These are phyloP conservation scores for Rosa chinensis DNA, from an alignment of 306 rosid genomes.

Conservation along the genomic window DNA sequence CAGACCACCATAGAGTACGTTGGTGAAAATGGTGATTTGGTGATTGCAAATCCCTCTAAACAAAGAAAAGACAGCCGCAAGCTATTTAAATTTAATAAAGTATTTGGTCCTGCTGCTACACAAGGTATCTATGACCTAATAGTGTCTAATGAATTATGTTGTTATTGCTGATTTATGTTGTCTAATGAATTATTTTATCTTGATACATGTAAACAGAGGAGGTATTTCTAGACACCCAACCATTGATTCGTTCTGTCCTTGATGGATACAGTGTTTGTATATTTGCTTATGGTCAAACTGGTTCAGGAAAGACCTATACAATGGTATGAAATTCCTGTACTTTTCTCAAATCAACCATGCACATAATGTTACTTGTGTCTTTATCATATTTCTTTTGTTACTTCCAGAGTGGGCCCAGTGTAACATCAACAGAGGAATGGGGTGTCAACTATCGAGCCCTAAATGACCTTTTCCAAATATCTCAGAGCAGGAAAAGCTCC, in stretches of 20 bases:
- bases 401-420: constrained; percentile 78
- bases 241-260: constrained; percentile 87
- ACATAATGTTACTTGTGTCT: background rate
- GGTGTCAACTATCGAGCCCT: constrained; percentile 95
- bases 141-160: constrained; percentile 15
- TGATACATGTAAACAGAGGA: constrained; percentile 56
- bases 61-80: constrained; percentile 83
- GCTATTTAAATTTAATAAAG: constrained; percentile 88
- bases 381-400: constrained; percentile 29
- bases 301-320: constrained; percentile 95
- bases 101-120: constrained; percentile 76
- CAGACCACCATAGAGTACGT: constrained; percentile 75
- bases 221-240: constrained; percentile 81
- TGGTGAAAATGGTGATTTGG: constrained; percentile 89
- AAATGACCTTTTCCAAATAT: constrained; percentile 88
- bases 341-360: constrained; percentile 17
- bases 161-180: constrained; percentile 1
- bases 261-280: constrained; percentile 98
- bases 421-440: constrained; percentile 78
- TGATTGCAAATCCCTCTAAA: constrained; percentile 79
- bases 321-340: constrained; percentile 59
- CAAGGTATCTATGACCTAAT: constrained; percentile 60
- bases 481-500: constrained; percentile 76
- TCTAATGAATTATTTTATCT: background rate
- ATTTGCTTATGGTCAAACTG: constrained; percentile 99